Conservation (phyloP, 106 monocot species). For the Vanilla planifolia region DNA sequence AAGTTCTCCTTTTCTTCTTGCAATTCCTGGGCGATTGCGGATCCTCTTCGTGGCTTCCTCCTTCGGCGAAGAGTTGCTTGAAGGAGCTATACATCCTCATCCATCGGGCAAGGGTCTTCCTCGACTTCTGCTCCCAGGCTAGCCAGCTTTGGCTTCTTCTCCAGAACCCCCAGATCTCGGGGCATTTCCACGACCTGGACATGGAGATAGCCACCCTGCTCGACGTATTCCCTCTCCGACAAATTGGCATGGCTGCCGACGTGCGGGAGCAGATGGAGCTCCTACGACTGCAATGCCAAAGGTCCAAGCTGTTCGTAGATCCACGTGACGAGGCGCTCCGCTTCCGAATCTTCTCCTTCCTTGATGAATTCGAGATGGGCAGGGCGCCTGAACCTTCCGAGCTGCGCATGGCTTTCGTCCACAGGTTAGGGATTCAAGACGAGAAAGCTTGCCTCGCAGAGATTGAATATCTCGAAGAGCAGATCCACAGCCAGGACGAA, state of each 20-base stretch:
- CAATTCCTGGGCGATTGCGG: conserved; percentile 28
- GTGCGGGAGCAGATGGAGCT: conserved; percentile 48
- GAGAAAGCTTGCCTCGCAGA: conserved; percentile 33
- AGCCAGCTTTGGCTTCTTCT: conserved; percentile 63
- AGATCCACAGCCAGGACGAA: conserved; percentile 56
- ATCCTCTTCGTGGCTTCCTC: conserved; percentile 3
- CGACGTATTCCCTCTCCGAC: conserved; percentile 62
- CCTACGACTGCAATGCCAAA: conserved; percentile 26
- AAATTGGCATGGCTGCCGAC: conserved; percentile 33
- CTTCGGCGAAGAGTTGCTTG: conserved; percentile 51
- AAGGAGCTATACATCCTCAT: conserved; percentile 80
- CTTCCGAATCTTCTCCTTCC: conserved; percentile 35
- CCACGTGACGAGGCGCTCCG: conserved; percentile 43
- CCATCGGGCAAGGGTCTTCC: conserved; percentile 46
- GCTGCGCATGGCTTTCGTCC: conserved; percentile 34
- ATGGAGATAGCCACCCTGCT: conserved; percentile 68
- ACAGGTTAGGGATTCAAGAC: conserved; percentile 34
- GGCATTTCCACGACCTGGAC: conserved; percentile 64
- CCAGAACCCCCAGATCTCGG: conserved; percentile 45
- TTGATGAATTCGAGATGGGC: conserved; percentile 44
- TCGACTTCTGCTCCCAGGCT: conserved; percentile 65
- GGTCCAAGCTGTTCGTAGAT: conserved; percentile 33
- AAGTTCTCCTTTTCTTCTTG: conserved; percentile 38
- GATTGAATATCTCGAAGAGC: conserved; percentile 81
- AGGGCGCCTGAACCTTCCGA: conserved; percentile 23